Evolutionary conservation across 345 rosid genomes (phyloP).

Genomic region (Boechera retrofracta): DNA sequence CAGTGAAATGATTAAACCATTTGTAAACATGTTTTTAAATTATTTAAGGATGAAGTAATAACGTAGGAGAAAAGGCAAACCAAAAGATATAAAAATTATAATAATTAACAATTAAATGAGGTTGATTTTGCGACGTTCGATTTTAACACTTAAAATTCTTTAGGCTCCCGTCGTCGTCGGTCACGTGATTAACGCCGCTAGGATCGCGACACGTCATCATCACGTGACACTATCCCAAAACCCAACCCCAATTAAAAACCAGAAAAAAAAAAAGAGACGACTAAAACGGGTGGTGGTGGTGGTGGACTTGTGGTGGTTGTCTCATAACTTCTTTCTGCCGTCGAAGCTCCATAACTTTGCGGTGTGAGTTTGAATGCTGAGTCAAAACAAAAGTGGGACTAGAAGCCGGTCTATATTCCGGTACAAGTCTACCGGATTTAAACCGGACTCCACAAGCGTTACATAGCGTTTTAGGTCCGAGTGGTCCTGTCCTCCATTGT

Average conservation of each 20-base stretch:
- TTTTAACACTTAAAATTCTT: constrained; percentile 16
- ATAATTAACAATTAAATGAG: constrained; percentile 44
- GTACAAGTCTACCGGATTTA: constrained; percentile 81
- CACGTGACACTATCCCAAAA: constrained; percentile 47
- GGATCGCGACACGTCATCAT: constrained; percentile 42
- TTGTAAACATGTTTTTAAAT: neutral
- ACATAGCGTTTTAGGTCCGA: constrained; percentile 79
- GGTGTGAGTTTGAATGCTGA: constrained; percentile 83
- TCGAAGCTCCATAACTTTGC: constrained; percentile 84
- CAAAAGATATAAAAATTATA: neutral
- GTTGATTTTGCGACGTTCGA: constrained; percentile 28
- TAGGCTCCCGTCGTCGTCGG: constrained; percentile 38
- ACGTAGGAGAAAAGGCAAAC: constrained; percentile 36
- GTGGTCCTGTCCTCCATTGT: constrained; percentile 86
- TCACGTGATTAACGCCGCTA: constrained; percentile 44
- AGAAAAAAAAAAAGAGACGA: neutral
- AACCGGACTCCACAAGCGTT: constrained; percentile 86
- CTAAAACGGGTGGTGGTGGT: constrained; percentile 46
- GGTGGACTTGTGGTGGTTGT: constrained; percentile 43
- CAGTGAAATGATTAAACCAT: constrained; percentile 1
- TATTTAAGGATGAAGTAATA: constrained; percentile 5
- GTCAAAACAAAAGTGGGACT: constrained; percentile 82
- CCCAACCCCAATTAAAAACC: constrained; percentile 35
- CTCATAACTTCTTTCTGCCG: constrained; percentile 66
- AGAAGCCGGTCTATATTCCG: constrained; percentile 83